Conservation (phyloP, 805 yeast genomes). For the Candida pini region DNA sequence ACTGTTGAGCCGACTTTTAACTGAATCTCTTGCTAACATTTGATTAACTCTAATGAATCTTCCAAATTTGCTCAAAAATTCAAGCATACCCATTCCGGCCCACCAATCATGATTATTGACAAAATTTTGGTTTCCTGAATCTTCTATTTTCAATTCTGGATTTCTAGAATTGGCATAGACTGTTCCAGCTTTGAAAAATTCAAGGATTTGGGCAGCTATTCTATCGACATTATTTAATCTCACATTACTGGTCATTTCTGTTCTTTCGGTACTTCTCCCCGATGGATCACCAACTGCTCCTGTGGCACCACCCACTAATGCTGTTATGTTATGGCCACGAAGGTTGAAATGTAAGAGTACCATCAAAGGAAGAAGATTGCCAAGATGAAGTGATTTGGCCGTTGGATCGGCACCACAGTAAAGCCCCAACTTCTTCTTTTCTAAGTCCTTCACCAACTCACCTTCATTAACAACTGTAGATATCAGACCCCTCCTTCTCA, state of each 20-base stretch:
- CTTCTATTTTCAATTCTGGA: slow-evolving; percentile 10
- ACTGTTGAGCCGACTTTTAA: slow-evolving; percentile 63
- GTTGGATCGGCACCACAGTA: slow-evolving; percentile 98
- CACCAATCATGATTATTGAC: slow-evolving; percentile 83
- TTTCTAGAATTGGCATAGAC: slow-evolving; percentile 53
- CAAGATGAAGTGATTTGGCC: slow-evolving; percentile 83
- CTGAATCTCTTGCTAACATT: slow-evolving; percentile 87
- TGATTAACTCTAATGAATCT: slow-evolving; percentile 72
- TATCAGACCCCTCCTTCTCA: slow-evolving; percentile 42
- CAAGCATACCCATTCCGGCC: slow-evolving; percentile 68
- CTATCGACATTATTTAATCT: slow-evolving; percentile 51
- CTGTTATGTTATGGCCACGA: slow-evolving; percentile 80
- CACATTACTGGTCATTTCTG: slow-evolving; percentile 44
- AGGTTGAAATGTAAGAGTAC: slow-evolving; percentile 75
- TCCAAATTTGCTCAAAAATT: slow-evolving; percentile 74
- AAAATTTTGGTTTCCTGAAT: slow-evolving; percentile 14
- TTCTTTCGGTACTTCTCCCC: slow-evolving; percentile 77
- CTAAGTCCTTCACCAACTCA: slow-evolving; percentile 16
- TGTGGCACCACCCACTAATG: slow-evolving; percentile 91
- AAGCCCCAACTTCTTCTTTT: slow-evolving; percentile 41
- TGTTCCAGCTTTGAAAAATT: slow-evolving; percentile 57
- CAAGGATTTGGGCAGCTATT: slow-evolving; percentile 57
- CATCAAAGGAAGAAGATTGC: slow-evolving; percentile 85
- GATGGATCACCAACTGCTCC: slow-evolving; percentile 97
- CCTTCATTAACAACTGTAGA: slow-evolving; percentile 35